Evolutionary conservation across 768 basidiomycete species (phyloP).

Genomic region (Lactarius tabidus): DNA sequence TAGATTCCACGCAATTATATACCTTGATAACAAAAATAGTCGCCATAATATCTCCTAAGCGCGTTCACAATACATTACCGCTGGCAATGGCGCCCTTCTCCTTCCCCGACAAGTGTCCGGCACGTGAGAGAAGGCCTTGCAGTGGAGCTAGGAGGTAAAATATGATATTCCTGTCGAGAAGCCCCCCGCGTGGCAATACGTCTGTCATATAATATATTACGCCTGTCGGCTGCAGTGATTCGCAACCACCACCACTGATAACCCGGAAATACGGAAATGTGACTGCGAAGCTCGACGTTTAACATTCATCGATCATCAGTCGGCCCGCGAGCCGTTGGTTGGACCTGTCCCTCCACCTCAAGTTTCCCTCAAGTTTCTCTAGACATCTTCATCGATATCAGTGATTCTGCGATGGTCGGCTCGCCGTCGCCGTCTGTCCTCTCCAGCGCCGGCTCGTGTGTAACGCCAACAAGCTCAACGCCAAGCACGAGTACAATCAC

Average conservation of each 20-base stretch:
- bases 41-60: background rate
- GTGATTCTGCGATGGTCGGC: slow-evolving; percentile 2
- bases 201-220: background rate
- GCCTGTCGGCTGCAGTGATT: background rate
- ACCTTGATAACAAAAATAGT: background rate
- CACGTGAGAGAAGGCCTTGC: background rate
- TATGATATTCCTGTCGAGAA: background rate
- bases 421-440: slow-evolving; percentile 21
- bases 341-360: background rate
- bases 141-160: background rate
- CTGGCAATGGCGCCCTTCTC: background rate
- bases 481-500: slow-evolving; percentile 23
- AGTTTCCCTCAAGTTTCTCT: background rate
- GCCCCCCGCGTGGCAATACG: background rate
- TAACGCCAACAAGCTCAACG: slow-evolving; percentile 19
- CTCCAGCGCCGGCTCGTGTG: slow-evolving; percentile 15
- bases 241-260: background rate
- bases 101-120: background rate
- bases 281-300: too few relatives aligned
- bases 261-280: background rate
- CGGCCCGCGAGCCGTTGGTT: background rate
- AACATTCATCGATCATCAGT: background rate
- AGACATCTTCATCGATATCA: background rate
- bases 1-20: background rate
- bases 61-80: background rate